Evolutionary conservation across 2,329 filamentous ascomycete genomes (phyloP), one percentile per base, ranked within the genome.

Genomic region (Davidsoniella australis): DNA sequence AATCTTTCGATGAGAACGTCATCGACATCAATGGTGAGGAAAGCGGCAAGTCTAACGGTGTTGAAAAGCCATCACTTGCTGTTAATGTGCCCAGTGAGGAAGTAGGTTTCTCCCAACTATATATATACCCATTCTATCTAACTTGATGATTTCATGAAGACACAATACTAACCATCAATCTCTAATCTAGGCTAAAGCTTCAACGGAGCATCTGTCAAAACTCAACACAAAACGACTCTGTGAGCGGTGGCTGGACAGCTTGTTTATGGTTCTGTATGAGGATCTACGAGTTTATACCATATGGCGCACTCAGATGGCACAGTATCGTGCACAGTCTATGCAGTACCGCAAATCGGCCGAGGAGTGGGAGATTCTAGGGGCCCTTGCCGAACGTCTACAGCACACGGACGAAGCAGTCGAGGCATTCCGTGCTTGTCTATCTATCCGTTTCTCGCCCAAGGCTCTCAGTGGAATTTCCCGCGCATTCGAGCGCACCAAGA

Each of bases 241-340:
- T 60, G 91, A 98, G 65, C 80, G 91, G 57, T 98, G 91, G 91
- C 75, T 98, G 2, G 91, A 98, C 65, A 96, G 94, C 59, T 73
- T 98, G 18, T 98, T 98, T 68, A 98, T 98, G 91, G 91, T 96
- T 0, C 73, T 98, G 2, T 98, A 98, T 63, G 91, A 98, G 64
- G 91, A 98, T 60, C 74, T 98, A 16, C 85, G 91, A 45, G 89
- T 98, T 42, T 98, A 98, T 69, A 98, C 91, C 10, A 98, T 98
- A 63, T 98, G 91, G 91, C 82, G 91, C 50, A 96, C 91, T 0
- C 91, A 98, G 63, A 91, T 96, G 78, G 85, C 87, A 0, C 89
- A 96, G 62, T 95, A 88, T 62, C 81, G 85, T 18, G 85, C 89
- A 48, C 89, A 96, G 63, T 83, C 89, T 54, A 80, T 94, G 64